Percentiles rank a stretch among this genome's conserved stretches.
phyloP scores from a whole-genome alignment of 2,329 filamentous ascomycete species.

The Phialophora expanda region DNA sequence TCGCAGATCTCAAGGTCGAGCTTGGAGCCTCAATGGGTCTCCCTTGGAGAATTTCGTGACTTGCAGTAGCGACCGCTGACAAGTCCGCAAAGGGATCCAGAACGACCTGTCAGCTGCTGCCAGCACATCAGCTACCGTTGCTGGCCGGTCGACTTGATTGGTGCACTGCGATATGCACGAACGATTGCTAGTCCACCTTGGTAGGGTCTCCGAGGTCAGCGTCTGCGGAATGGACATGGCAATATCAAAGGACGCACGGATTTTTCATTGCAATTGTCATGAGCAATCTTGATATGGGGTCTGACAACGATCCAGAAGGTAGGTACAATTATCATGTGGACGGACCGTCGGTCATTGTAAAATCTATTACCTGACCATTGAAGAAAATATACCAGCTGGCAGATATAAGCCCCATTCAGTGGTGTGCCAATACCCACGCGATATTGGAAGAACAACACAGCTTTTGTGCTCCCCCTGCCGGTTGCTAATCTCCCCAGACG shows the following conservation, averaged over 20 bases:
- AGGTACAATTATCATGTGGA: background rate
- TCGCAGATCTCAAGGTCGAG: slow-evolving; percentile 20
- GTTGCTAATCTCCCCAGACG: background rate
- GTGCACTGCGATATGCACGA: slow-evolving; percentile 15
- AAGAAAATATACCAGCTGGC: background rate
- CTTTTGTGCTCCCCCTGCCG: background rate
- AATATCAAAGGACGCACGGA: background rate
- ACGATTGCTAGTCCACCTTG: slow-evolving; percentile 16
- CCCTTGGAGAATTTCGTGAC: slow-evolving; percentile 17
- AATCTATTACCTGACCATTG: background rate
- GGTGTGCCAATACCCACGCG: too few species aligned
- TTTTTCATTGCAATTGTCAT: background rate
- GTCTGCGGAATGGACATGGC: background rate
- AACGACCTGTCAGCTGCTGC: slow-evolving; percentile 34
- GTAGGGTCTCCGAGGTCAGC: background rate
- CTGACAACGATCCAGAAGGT: background rate
- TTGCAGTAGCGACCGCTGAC: slow-evolving; percentile 29
- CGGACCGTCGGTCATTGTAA: background rate
- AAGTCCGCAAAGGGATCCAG: slow-evolving; percentile 6
- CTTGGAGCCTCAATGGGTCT: slow-evolving; percentile 16
- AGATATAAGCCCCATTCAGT: background rate
- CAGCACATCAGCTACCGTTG: slow-evolving; percentile 33
- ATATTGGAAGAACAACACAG: background rate
- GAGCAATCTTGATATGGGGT: background rate
- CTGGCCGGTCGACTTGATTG: slow-evolving; percentile 30